These are phyloP conservation scores for Fusarium ramigenum DNA, from an alignment of 2,329 filamentous ascomycete genomes.

Conservation along the genomic window DNA sequence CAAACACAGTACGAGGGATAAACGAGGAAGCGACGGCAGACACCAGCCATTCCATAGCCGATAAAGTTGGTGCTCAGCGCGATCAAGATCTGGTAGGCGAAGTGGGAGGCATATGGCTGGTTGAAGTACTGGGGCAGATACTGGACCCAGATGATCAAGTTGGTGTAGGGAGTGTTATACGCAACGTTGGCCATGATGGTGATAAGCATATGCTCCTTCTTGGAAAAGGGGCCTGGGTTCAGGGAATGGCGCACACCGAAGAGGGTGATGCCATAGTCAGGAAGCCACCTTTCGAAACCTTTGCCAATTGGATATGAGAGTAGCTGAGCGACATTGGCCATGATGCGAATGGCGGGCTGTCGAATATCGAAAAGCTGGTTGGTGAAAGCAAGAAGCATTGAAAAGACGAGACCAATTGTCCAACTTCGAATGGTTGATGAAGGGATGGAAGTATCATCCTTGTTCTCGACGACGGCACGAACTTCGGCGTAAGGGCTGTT, in stretches of 20 bases:
- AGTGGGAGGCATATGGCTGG: slow-evolving; percentile 61
- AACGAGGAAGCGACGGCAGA: slow-evolving; percentile 63
- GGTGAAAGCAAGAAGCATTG: slow-evolving; percentile 58
- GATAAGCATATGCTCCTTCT: slow-evolving; percentile 70
- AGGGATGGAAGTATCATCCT: slow-evolving; percentile 60
- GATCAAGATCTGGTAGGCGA: slow-evolving; percentile 65
- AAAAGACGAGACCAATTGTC: slow-evolving; percentile 62
- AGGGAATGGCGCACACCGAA: slow-evolving; percentile 58
- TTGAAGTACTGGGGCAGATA: slow-evolving; percentile 63
- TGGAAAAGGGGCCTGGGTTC: slow-evolving; percentile 66
- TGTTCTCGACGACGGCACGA: slow-evolving; percentile 64
- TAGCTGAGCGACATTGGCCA: slow-evolving; percentile 65
- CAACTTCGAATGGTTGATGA: slow-evolving; percentile 65
- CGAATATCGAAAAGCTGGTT: slow-evolving; percentile 69
- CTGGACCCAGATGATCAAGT: slow-evolving; percentile 65
- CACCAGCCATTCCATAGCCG: slow-evolving; percentile 68
- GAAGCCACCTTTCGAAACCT: slow-evolving; percentile 59
- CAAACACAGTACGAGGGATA: slow-evolving; percentile 66
- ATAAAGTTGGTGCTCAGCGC: slow-evolving; percentile 66
- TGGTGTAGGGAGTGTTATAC: slow-evolving; percentile 62
- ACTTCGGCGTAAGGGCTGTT: slow-evolving; percentile 68
- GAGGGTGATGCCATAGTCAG: slow-evolving; percentile 59
- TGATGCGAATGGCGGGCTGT: slow-evolving; percentile 63
- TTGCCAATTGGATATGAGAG: slow-evolving; percentile 65
- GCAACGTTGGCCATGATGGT: slow-evolving; percentile 70